Base-by-base conservation (phyloP, 148 eudicot genomes). In the Mesembryanthemum crystallinum region DNA sequence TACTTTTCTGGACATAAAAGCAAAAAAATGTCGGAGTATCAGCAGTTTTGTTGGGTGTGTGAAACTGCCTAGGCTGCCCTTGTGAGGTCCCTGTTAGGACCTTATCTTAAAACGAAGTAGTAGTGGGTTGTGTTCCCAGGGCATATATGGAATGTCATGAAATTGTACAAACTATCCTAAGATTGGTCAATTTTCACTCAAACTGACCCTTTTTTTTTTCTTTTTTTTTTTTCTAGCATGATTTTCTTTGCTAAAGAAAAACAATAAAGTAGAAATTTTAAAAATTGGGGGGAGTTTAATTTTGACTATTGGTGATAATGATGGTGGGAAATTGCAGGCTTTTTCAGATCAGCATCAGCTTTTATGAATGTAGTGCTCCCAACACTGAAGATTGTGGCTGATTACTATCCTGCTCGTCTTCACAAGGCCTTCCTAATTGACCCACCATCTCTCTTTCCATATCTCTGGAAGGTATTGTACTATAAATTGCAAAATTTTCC, bases 291-390 rank as follows among this genome's bases (percentile, higher is more conserved):
- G 10, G 7, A 1, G 3, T 49, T 12, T 3, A 49, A 13, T 54
- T 54, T 18, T 18, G 58, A 21, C 23, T 20, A 21, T 54, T 54
- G 58, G 23, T 18, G 58, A 47, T 23, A 47, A 18, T 63, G 24
- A 29, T 64, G 67, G n/a, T 67, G 73, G 58, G 43, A 71, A 39
- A 76, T 21, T 77, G 89, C 90, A 94, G 99, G 97, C 86, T 87
- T 87, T 86, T 87, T 85, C 96, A 92, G 97, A 77, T 89, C 99
- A 76, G 99, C 90, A 11, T 85, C 99, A 70, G 87, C 91, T 78
- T 95, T 95, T 72, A 84, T 95, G 96, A 95, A 89, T 82, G 79
- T 89, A 76, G 63, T 92, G 83, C 76, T 95, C 68, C 82, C 86
- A 32, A 85, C 94, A 64, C 84, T 95, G n/a, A 95, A 95, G 87